phyloP scores from a whole-genome alignment of 495 filamentous ascomycete species.

The Hypoxylon fragiforme region DNA sequence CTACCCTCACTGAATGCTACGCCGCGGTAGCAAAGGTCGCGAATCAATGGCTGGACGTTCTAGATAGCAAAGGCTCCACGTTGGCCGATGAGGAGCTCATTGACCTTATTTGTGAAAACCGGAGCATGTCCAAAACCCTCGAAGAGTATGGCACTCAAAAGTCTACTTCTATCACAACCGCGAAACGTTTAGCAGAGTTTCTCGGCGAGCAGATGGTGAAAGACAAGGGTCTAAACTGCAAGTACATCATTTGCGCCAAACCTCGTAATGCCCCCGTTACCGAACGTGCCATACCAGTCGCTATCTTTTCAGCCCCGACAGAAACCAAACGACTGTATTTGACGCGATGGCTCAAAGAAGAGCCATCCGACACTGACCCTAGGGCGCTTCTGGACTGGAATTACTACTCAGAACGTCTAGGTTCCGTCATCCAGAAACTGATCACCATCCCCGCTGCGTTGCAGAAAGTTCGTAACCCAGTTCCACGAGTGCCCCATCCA shows the following conservation, averaged over 20 bases:
- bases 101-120: conserved; percentile 97
- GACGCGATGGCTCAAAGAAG: conserved; percentile 92
- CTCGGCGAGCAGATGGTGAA: conserved; percentile 98
- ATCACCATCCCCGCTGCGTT: conserved; percentile 97
- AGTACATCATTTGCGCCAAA: conserved; percentile 92
- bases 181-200: conserved; percentile 94
- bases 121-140: conserved; percentile 94
- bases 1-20: conserved; percentile 85
- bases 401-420: conserved; percentile 93
- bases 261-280: conserved; percentile 91
- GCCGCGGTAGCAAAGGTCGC: conserved; percentile 91
- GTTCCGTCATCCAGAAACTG: conserved; percentile 95
- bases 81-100: conserved; percentile 96
- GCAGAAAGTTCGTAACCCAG: conserved; percentile 92
- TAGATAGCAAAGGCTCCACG: conserved; percentile 81
- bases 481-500: conserved; percentile 89
- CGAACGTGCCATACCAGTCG: conserved; percentile 89
- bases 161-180: conserved; percentile 96
- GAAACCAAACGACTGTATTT: conserved; percentile 86
- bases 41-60: conserved; percentile 92
- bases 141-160: conserved; percentile 96
- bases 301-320: conserved; percentile 94
- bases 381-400: conserved; percentile 89
- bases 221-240: conserved; percentile 98
- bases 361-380: conserved; percentile 91